Evolutionary conservation across 805 yeast species (phyloP), one percentile per base, ranked within the genome.

Genomic region (Sugiyamaella valdiviana): DNA sequence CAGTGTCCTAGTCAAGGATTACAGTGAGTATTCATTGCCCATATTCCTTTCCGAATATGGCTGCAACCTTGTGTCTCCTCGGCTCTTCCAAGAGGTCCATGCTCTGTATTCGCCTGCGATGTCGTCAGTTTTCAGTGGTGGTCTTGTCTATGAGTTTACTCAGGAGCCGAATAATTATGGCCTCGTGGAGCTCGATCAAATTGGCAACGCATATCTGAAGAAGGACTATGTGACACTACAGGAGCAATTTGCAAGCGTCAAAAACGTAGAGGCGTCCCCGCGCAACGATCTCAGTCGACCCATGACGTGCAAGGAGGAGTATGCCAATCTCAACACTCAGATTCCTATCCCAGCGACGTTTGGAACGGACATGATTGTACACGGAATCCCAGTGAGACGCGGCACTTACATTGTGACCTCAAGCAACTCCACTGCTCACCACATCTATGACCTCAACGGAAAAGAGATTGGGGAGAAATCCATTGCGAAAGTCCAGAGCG

Each of bases 1-100:
- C 57, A 73, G 76, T 52, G 59, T 69, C n/a, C 75, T 91, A 26
- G 85, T 85, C 6, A 72, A 73, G 26, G 95, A 86, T 52, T 90
- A 88, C 62, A 62, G 68, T 19, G 76, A 77, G 32, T 87, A 76
- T 62, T 64, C 84, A 2, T 77, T 80, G 48, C 98, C 98, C 0
- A 77, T 91, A 0, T 85, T 91, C 63, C 77, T 91, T 46, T 87
- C 96, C 1, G 98, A 91, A 70, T 88, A 80, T 67, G 97, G 97
- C 5, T 89, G 97, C 66, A 89, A 89, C 61, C 82, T 79, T 51
- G 83, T 89, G 1, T 66, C 71, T 21, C 97, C 97, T 2, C 76
- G 97, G 52, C 57, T 66, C 4, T 90, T 90, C 65, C 86, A 82
- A 39, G 97, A 90, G 62, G 77, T 88, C 21, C 72, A 71, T 16